A percentile compares a stretch with the other conserved stretches of the same genome.
phyloP scores from a whole-genome alignment of 108 stramenopile genomes.

The Skeletonema marinoi region DNA sequence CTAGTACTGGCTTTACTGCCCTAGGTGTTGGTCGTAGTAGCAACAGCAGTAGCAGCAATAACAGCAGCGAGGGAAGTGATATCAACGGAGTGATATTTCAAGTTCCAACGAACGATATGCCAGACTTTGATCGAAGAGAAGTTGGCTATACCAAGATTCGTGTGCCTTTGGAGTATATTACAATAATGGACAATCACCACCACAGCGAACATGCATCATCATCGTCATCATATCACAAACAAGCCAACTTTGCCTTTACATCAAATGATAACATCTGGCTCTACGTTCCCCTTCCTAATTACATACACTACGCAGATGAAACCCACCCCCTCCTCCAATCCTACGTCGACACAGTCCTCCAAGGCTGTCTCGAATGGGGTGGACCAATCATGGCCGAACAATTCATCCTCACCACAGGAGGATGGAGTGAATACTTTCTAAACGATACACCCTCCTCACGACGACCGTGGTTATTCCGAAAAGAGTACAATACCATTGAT shows the following conservation, averaged over 20 bases:
- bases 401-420: conserved; percentile 58
- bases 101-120: conserved; percentile 42
- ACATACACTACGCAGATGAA: conserved; percentile 53
- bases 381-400: conserved; percentile 62
- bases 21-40: conserved; percentile 41
- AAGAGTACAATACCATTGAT: conserved; percentile 69
- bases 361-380: conserved; percentile 80
- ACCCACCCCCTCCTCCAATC: conserved; percentile 71
- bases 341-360: conserved; percentile 75
- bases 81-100: conserved; percentile 72
- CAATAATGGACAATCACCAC: neutral
- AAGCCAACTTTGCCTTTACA: neutral
- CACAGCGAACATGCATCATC: neutral
- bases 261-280: conserved; percentile 53
- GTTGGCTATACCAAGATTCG: conserved; percentile 59
- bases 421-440: conserved; percentile 66
- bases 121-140: conserved; percentile 66
- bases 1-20: conserved; percentile 70
- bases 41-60: conserved; percentile 19
- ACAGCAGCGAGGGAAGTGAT: conserved; percentile 7
- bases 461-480: conserved; percentile 71
- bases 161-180: conserved; percentile 42
- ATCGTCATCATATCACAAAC: neutral
- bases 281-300: conserved; percentile 55
- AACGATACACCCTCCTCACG: conserved; percentile 71